Evolutionary conservation across 305 asterid species (phyloP), one percentile per base, ranked within the genome.

Genomic region (Fraxinus platypoda): DNA sequence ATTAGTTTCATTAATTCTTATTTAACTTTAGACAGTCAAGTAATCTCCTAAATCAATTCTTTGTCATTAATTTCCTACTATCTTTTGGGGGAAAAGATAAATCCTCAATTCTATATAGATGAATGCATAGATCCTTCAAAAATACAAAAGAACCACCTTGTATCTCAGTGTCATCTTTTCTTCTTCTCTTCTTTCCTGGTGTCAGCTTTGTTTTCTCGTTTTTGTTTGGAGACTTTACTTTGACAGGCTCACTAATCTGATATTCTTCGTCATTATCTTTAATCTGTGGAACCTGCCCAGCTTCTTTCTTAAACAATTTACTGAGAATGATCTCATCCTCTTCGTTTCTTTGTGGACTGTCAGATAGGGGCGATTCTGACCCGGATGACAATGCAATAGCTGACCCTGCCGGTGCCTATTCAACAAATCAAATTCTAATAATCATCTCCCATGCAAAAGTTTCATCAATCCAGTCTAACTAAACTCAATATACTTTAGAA

Each of bases 311-410:
- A 85, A 93, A 92, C 87, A 94, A 83, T 70, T 74, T 88, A 41
- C 86, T 89, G 62, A 94, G 93, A 81, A 85, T 88, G 64, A 90
- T 6, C 66, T 80, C 86, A 89, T 94, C 98, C 76, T 92, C 98
- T 9, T 86, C 94, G 23, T 85, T 92, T 80, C 90, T 86, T 37
- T 17, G 78, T 17, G 82, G 88, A 71, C 82, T 83, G 78, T 84
- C 87, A 81, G 84, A 89, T 70, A 76, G 77, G 28, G 92, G 93
- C 1, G 94, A 88, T 38, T 74, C 88, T 3, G 97, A 89, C 52
- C 86, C 94, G n/a, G 97, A 94, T 28, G 97, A 92, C 72, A 93
- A 75, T 31, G 83, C 80, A 57, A 87, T 66, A 80, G 90, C 82
- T 66, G 94, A 81, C 34, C 3, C 77, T 54, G 86, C 78, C 31